Evolutionary conservation across 2,329 filamentous ascomycete species (phyloP), one percentile per base, ranked within the genome.

Genomic region (Annulohypoxylon truncatum): DNA sequence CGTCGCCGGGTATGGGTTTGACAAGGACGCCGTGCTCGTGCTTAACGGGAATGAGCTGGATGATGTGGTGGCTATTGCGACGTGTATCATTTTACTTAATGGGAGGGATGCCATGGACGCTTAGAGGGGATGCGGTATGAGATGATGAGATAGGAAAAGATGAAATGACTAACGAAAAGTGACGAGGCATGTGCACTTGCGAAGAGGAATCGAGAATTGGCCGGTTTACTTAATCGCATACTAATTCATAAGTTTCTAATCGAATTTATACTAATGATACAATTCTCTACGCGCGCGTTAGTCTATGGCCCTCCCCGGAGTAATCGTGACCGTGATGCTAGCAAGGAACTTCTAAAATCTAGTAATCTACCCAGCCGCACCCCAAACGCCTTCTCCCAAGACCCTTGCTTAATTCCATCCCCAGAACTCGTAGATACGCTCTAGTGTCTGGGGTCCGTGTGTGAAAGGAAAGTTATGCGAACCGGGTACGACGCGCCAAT

Each of bases 401-500:
- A 31, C 7, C 26, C 15, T 38, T 4, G 26, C 22, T 64, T 61
- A 10, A 69, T 42, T 70, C 18, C 48, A 72, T 66, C 72, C 78
- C 84, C 85, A 88, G 61, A 85, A 82, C 28, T 77, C 75, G 59
- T 83, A 82, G 8, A 89, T 77, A 59, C 79, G 80, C 42, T 76
- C 72, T 62, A 87, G 70, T 9, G 85, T 82, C 33, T 78, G 74
- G 5, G 76, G 71, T 0, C 80, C 74, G 63, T 85, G 81, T n/a
- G 86, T 87, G 79, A 89, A 88, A 13, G 88, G 86, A 70, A 90
- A 89, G 68, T 90, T 87, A 71, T 90, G 88, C 1, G 82, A 83
- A 1, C 85, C 86, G 0, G 82, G 81, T 1, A 89, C 77, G 9
- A 85, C 74, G 31, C 78, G 81, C 82, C 85, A 88, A 42, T 78